Base-by-base conservation (phyloP, 129 eudicot genomes). In the Deinandra increscens region DNA sequence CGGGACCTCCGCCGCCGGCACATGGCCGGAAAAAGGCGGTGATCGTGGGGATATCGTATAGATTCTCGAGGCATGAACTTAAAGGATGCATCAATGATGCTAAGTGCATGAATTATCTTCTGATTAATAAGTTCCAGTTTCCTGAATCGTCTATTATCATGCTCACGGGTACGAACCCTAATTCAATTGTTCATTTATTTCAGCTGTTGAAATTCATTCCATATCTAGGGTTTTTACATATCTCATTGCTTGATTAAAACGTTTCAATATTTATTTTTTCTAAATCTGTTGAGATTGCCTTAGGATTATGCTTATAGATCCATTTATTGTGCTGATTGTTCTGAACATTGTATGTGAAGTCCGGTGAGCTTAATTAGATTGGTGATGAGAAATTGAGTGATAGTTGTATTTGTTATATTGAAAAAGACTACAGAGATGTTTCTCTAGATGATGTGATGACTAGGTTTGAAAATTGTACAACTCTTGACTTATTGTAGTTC, bases 61-160 rank as follows among this genome's bases (percentile, higher is more conserved):
- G 3, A 62, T 76, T 15, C 66, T 89, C 99, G 34, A 78, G 91
- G 34, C 95, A 90, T 65, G 97, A 94, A 80, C 91, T 89, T 53
- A 90, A 90, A 60, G 99, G 99, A 31, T 94, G 99, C 67, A 73
- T 94, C 0, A 94, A 94, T 75, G 99, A 94, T 53, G 97, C 99
- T 6, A 94, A 94, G 75, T 94, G 96, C 60, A 94, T 94, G 99
- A 81, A 81, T 38, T 83, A 79, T 80, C 72, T 94, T 64, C 18
- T 94, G 78, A 79, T 89, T 4, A 89, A 87, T 38, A 89, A 86
- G 94, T 94, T 94, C 51, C 82, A 54, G 4, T 94, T 87, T 61
- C 97, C 99, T 0, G 92, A 91, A 64, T 74, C 96, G 29, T 88
- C 96, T n/a, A 94, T 94, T 74, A 82, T 94, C 36, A 87, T 90